Percentiles rank a stretch among this genome's conserved stretches.
Conservation (phyloP, 441 rosid species). For the Rhodomyrtus psidioides region DNA sequence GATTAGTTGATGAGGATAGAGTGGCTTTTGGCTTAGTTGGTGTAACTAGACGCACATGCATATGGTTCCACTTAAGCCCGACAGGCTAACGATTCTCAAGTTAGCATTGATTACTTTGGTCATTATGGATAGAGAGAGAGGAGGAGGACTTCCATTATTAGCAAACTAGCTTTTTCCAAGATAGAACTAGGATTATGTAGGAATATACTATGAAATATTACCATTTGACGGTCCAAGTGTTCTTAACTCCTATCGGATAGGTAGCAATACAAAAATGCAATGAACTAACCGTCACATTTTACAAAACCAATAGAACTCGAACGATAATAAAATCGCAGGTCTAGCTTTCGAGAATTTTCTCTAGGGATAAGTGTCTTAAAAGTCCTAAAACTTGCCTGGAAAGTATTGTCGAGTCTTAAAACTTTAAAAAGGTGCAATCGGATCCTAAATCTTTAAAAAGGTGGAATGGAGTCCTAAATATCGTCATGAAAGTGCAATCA, state of each 20-base stretch:
- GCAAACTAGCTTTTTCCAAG: background rate
- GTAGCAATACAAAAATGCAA: background rate
- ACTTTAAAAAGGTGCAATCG: too few relatives aligned
- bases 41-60: constrained; percentile 54
- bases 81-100: constrained; percentile 8
- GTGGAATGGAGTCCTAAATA: too few relatives aligned
- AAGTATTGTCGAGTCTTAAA: too few relatives aligned
- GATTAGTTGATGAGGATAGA: constrained; percentile 20
- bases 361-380: too few relatives aligned
- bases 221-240: background rate
- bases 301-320: background rate
- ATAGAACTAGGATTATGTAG: background rate
- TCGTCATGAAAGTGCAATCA: too few relatives aligned
- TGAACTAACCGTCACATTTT: background rate
- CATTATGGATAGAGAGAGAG: background rate
- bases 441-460: too few relatives aligned
- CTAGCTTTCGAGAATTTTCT: background rate
- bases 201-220: background rate
- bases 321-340: background rate
- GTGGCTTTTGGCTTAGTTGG: constrained; percentile 22
- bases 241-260: background rate
- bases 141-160: background rate
- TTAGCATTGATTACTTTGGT: background rate
- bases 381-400: too few relatives aligned
- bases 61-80: constrained; percentile 29